Percentiles rank a stretch among this genome's conserved stretches.
These are phyloP conservation scores for Tolypocladium nubicola DNA, from an alignment of 2,329 filamentous ascomycete species.

Conservation along the genomic window DNA sequence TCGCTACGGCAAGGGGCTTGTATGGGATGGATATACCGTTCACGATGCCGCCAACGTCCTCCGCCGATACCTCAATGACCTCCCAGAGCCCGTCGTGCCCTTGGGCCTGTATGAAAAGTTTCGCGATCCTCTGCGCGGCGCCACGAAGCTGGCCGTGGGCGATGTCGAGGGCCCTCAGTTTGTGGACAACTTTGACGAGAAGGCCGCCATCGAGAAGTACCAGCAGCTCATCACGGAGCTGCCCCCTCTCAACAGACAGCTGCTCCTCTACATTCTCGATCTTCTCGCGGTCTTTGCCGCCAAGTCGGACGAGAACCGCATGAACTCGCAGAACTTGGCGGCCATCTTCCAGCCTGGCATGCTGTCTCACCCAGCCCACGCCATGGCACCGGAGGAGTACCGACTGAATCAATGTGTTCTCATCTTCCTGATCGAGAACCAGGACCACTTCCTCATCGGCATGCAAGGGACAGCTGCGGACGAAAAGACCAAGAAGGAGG, in stretches of 20 bases:
- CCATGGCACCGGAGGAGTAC: slow-evolving; percentile 93
- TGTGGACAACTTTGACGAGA: slow-evolving; percentile 51
- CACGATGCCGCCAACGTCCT: slow-evolving; percentile 97
- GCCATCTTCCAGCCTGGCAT: slow-evolving; percentile 97
- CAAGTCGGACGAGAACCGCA: slow-evolving; percentile 92
- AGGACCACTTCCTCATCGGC: slow-evolving; percentile 95
- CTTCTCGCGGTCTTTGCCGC: slow-evolving; percentile 93
- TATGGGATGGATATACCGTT: slow-evolving; percentile 96
- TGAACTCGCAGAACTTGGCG: slow-evolving; percentile 88
- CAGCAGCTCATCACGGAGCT: slow-evolving; percentile 87
- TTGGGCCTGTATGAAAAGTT: slow-evolving; percentile 88
- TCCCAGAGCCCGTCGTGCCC: slow-evolving; percentile 94
- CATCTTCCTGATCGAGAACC: slow-evolving; percentile 96
- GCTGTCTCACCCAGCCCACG: slow-evolving; percentile 84
- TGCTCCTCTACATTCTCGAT: slow-evolving; percentile 92
- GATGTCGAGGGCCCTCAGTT: slow-evolving; percentile 60
- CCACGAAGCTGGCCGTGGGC: slow-evolving; percentile 62
- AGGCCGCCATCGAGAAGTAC: slow-evolving; percentile 69
- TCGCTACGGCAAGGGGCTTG: slow-evolving; percentile 88
- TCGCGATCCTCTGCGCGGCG: slow-evolving; percentile 65
- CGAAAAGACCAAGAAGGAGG: slow-evolving; percentile 56
- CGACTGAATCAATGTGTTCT: slow-evolving; percentile 91
- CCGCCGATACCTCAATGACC: slow-evolving; percentile 86
- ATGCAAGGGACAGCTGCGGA: slow-evolving; percentile 99
- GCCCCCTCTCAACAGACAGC: slow-evolving; percentile 83